Evolutionary conservation across 2,329 filamentous ascomycete species (phyloP).

Genomic region (Diaporthe citrichinensis): DNA sequence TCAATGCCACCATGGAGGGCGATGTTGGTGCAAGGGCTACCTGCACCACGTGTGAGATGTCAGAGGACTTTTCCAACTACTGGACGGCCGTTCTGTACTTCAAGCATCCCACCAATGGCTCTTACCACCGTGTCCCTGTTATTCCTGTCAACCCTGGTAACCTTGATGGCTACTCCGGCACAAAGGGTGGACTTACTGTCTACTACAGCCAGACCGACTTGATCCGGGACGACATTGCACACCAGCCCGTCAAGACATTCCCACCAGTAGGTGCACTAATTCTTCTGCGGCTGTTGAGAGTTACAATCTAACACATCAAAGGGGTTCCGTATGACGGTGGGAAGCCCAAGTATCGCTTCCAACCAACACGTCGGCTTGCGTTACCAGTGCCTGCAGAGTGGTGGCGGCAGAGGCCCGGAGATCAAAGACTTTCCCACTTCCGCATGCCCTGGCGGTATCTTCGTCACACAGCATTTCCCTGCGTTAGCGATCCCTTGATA

Average conservation of each 20-base stretch:
- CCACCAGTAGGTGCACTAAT: constrained; percentile 45
- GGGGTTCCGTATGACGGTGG: constrained; percentile 59
- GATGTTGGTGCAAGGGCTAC: constrained; percentile 49
- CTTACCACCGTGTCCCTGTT: constrained; percentile 50
- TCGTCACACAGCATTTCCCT: constrained; percentile 45
- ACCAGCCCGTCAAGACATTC: constrained; percentile 55
- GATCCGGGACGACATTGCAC: constrained; percentile 54
- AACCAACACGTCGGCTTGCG: constrained; percentile 47
- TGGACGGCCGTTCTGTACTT: constrained; percentile 51
- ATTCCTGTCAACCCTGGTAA: constrained; percentile 48
- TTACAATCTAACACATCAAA: constrained; percentile 42
- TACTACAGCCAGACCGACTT: constrained; percentile 59
- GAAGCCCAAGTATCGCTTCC: constrained; percentile 46
- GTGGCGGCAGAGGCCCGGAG: constrained; percentile 47
- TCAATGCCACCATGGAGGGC: constrained; percentile 47
- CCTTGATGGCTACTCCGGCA: constrained; percentile 48
- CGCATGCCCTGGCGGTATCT: constrained; percentile 58
- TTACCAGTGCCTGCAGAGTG: constrained; percentile 51
- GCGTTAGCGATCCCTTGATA: constrained; percentile 58
- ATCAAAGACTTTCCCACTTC: constrained; percentile 51
- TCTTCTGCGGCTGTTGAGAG: not conserved
- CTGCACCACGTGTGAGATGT: constrained; percentile 53
- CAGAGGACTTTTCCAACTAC: constrained; percentile 53
- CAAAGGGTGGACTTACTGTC: constrained; percentile 56
- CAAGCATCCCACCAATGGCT: constrained; percentile 44